Conservation (phyloP, 108 stramenopile genomes). For the Skeletonema potamos region DNA sequence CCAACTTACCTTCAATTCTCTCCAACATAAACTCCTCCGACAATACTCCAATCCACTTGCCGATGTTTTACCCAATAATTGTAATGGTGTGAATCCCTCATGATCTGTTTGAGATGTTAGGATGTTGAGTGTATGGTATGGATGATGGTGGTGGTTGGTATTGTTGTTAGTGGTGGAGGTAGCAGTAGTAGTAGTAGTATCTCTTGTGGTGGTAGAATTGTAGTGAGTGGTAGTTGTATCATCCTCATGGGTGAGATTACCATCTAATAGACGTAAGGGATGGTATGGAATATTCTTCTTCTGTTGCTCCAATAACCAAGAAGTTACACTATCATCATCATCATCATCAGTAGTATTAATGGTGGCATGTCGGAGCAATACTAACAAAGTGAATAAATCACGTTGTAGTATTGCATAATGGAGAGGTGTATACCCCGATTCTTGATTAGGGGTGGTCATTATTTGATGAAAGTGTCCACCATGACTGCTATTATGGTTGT, state of each 20-base stretch:
- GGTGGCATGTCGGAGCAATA: neutral
- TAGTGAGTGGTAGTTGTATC: no score
- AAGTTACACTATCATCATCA: no score
- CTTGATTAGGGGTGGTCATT: neutral
- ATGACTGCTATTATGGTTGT: neutral
- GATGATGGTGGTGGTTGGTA: neutral
- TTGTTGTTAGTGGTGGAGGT: neutral
- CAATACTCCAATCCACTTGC: conserved; percentile 45
- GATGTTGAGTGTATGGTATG: conserved; percentile 21
- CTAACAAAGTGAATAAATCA: neutral
- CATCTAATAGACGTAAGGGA: neutral
- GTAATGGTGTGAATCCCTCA: conserved; percentile 67
- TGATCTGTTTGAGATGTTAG: conserved; percentile 35
- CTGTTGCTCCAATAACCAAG: no score
- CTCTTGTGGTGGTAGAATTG: no score
- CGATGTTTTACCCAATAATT: conserved; percentile 58
- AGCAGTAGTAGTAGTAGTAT: no score
- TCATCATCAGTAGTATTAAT: neutral
- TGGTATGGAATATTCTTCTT: no score
- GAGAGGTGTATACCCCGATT: conserved; percentile 2
- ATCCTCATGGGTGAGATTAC: neutral
- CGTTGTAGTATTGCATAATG: neutral
- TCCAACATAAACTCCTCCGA: conserved; percentile 40
- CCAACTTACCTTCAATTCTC: conserved; percentile 17
- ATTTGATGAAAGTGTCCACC: neutral